Evolutionary conservation across 2,329 filamentous ascomycete species (phyloP).

Genomic region (Cercospora citrullina): DNA sequence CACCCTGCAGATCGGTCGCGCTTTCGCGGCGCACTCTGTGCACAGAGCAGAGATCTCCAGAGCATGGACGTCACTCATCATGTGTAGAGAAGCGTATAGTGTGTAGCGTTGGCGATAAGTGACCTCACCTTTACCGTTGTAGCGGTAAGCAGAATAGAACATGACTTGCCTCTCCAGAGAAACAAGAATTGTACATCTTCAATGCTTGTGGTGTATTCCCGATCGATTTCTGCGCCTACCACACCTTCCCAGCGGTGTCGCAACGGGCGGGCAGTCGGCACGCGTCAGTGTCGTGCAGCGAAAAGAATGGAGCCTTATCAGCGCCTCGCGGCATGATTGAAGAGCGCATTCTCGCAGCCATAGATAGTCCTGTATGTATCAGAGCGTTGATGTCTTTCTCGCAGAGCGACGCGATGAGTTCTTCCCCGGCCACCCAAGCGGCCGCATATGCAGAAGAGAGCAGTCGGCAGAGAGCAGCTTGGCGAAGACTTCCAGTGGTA

Average conservation of each 20-base stretch:
- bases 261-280: neutral
- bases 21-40: neutral
- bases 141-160: neutral
- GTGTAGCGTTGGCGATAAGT: neutral
- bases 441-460: neutral
- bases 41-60: neutral
- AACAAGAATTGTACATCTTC: neutral
- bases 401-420: no score
- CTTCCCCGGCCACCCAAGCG: neutral
- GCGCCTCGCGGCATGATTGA: no score
- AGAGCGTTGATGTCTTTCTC: no score
- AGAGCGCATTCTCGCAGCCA: no score
- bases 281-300: conserved; percentile 1
- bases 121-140: neutral
- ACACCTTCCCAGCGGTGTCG: neutral
- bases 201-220: neutral
- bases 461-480: neutral
- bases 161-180: neutral
- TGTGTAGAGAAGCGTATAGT: neutral
- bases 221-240: neutral
- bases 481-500: neutral
- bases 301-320: neutral
- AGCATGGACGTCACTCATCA: neutral
- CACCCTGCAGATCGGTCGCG: neutral
- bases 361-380: no score